Conservation (phyloP, 257 asterid species). For the Solanum sitiens region DNA sequence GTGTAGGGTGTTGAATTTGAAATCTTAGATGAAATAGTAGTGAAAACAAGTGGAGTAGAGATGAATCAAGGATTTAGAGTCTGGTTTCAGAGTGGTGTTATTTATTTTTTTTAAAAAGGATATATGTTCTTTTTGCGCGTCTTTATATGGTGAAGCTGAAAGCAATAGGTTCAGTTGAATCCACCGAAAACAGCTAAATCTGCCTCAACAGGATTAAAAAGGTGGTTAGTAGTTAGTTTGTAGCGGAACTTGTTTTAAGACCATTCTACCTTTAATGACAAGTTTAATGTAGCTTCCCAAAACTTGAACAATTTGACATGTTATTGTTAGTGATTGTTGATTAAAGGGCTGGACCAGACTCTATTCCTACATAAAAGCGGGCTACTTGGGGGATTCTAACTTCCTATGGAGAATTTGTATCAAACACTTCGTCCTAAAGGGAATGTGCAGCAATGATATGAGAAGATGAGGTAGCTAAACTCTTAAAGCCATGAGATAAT, state of each 20-base stretch:
- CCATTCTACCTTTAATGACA: background rate
- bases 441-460: background rate
- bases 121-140: background rate
- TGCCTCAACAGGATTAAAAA: background rate
- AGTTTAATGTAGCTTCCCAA: background rate
- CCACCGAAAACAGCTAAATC: background rate
- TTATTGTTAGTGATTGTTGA: background rate
- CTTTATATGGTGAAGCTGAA: background rate
- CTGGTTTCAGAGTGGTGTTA: background rate
- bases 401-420: background rate
- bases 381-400: background rate
- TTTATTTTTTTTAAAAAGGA: background rate
- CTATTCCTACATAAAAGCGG: background rate
- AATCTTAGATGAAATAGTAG: background rate
- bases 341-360: background rate
- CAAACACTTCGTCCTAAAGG: background rate
- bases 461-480: background rate
- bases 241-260: background rate
- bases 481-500: background rate
- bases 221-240: background rate
- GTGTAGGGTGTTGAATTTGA: background rate
- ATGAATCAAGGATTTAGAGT: background rate
- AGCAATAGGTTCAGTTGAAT: background rate
- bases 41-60: background rate
- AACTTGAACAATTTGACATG: background rate